phyloP scores from a whole-genome alignment of 176 grass and related monocot species.

The Pontederia crassipes region DNA sequence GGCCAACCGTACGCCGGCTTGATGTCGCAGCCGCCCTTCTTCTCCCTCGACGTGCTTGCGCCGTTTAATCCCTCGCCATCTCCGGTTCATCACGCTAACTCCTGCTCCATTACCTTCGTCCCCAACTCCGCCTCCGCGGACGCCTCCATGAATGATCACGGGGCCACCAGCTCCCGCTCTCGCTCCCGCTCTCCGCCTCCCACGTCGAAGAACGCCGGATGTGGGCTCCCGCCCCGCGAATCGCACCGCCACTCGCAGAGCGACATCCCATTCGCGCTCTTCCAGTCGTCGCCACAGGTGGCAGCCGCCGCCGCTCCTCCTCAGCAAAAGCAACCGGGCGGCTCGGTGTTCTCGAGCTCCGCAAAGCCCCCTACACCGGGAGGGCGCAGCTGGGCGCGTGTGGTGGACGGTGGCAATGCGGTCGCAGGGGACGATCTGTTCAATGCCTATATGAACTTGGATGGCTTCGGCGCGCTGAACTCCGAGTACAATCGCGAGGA shows the following conservation, averaged over 20 bases:
- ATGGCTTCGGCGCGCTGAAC: slow-evolving; percentile 65
- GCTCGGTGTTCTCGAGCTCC: slow-evolving; percentile 29
- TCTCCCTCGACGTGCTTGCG: slow-evolving; percentile 20
- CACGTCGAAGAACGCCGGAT: slow-evolving; percentile 48
- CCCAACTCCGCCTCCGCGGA: slow-evolving; percentile 18
- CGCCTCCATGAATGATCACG: slow-evolving; percentile 51
- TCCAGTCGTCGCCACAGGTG: slow-evolving; percentile 33
- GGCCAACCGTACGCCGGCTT: slow-evolving; percentile 12
- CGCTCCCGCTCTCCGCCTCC: not conserved
- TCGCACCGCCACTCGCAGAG: slow-evolving; percentile 67
- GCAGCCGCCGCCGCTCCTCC: slow-evolving; percentile 28
- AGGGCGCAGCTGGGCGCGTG: not conserved
- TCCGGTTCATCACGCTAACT: not conserved
- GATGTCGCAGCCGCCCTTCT: slow-evolving; percentile 25
- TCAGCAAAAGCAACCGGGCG: not conserved
- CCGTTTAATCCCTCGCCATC: slow-evolving; percentile 15
- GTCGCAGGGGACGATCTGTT: slow-evolving; percentile 53
- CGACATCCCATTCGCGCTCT: slow-evolving; percentile 65
- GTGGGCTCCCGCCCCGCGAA: slow-evolving; percentile 48
- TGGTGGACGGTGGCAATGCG: slow-evolving; percentile 5
- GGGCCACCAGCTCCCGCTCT: not conserved
- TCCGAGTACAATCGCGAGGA: slow-evolving; percentile 66
- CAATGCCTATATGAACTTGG: slow-evolving; percentile 83
- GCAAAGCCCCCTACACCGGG: not conserved
- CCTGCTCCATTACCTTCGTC: slow-evolving; percentile 12